These are phyloP conservation scores for Aspergillus steynii DNA, from an alignment of 495 filamentous ascomycete species.

Conservation along the genomic window DNA sequence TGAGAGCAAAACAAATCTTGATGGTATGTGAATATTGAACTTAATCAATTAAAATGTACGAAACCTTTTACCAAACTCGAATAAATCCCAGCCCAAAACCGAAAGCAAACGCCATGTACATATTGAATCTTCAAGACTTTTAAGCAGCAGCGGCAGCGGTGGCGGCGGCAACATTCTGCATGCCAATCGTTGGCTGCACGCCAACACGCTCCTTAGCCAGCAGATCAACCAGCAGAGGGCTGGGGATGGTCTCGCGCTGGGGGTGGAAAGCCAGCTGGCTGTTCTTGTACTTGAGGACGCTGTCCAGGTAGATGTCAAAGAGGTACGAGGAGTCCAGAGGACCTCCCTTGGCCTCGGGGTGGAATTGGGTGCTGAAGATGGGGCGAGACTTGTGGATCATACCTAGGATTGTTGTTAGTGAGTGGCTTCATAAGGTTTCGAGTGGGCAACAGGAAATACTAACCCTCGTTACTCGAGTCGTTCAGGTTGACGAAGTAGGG, in stretches of 20 bases:
- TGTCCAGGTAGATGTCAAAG: conserved; percentile 94
- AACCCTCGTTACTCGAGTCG: conserved; percentile 84
- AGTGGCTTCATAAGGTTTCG: too few relatives aligned
- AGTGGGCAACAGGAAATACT: too few relatives aligned
- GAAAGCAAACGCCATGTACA: conserved; percentile 19
- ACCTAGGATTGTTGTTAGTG: conserved; percentile 23
- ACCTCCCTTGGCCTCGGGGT: conserved; percentile 95
- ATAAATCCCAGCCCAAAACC: conserved; percentile 10
- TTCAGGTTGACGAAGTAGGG: conserved; percentile 98
- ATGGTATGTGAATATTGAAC: too few relatives aligned
- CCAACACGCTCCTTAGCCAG: conserved; percentile 91
- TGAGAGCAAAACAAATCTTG: too few relatives aligned
- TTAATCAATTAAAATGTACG: conserved; percentile 10
- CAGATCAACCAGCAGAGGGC: conserved; percentile 84
- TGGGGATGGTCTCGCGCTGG: conserved; percentile 75
- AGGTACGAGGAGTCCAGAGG: conserved; percentile 91
- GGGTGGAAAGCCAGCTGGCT: conserved; percentile 66
- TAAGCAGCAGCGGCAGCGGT: conserved; percentile 37
- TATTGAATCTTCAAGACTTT: conserved; percentile 13
- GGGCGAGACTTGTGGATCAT: conserved; percentile 95
- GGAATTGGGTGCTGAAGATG: conserved; percentile 98
- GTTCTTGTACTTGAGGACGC: conserved; percentile 83
- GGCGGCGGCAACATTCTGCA: conserved; percentile 51
- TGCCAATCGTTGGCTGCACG: conserved; percentile 67
- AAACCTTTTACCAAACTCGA: neutral